Evolutionary conservation across 192 early-diverging fungal species (phyloP).

Genomic region (Lunasporangiospora selenospora): DNA sequence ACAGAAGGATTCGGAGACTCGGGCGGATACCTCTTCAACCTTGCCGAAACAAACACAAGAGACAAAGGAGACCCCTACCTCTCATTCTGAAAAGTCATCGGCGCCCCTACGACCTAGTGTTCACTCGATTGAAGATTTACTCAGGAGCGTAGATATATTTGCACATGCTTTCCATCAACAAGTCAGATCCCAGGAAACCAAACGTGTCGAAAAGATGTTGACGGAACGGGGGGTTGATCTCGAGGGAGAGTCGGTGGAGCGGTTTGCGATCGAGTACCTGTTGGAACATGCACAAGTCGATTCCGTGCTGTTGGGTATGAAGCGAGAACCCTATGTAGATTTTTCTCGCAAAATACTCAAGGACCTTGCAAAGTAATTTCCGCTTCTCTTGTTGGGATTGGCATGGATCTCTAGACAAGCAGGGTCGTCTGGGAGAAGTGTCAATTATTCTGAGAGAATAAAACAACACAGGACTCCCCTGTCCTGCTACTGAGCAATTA

Average conservation of each 20-base stretch:
- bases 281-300: conserved; percentile 34
- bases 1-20: too few relatives aligned
- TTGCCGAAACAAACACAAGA: neutral
- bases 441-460: too few relatives aligned
- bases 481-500: too few relatives aligned
- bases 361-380: neutral
- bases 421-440: too few relatives aligned
- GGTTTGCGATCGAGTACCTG: conserved; percentile 42
- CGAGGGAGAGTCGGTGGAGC: conserved; percentile 32
- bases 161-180: conserved; percentile 37
- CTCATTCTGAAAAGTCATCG: neutral
- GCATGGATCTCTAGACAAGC: too few relatives aligned
- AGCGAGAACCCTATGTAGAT: conserved; percentile 41
- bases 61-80: neutral
- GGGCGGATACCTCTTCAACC: neutral
- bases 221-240: conserved; percentile 23
- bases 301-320: conserved; percentile 45
- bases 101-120: neutral
- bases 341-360: conserved; percentile 31
- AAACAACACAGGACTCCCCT: too few relatives aligned
- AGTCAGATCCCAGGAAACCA: conserved; percentile 34
- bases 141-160: conserved; percentile 18
- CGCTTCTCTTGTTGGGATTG: too few relatives aligned
- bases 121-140: conserved; percentile 11
- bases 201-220: conserved; percentile 20